phyloP scores from a whole-genome alignment of 1,284 basidiomycete species.

The Boletus sp. region DNA sequence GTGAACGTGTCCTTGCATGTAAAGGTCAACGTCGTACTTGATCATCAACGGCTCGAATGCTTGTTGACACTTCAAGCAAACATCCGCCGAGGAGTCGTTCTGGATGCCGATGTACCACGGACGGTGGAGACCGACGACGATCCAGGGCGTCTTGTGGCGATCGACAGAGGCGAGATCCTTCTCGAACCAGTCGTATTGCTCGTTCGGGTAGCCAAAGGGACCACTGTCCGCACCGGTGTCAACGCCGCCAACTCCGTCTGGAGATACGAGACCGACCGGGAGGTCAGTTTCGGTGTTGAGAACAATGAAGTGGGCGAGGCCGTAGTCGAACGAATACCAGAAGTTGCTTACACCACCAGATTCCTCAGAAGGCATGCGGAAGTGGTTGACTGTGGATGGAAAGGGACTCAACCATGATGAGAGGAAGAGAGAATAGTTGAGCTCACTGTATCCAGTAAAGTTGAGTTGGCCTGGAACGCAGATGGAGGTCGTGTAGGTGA shows the following conservation, averaged over 20 bases:
- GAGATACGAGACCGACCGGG: conserved; percentile 23
- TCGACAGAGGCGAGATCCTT: conserved; percentile 26
- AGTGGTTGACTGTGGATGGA: conserved; percentile 24
- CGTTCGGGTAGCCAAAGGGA: neutral
- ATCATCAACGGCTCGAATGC: conserved; percentile 31
- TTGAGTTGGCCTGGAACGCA: conserved; percentile 28
- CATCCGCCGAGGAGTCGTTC: conserved; percentile 8
- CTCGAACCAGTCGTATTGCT: conserved; percentile 30
- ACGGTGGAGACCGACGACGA: conserved; percentile 27
- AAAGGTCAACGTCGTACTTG: conserved; percentile 31
- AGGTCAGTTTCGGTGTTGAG: conserved; percentile 27
- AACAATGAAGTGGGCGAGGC: conserved; percentile 27
- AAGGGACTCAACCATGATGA: neutral
- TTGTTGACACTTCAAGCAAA: conserved; percentile 25
- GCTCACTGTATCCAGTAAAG: conserved; percentile 30
- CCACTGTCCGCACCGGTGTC: neutral
- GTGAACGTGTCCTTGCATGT: conserved; percentile 31
- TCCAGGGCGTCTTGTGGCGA: conserved; percentile 25
- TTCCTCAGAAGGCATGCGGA: conserved; percentile 28
- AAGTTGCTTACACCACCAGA: conserved; percentile 29
- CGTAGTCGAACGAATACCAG: conserved; percentile 33
- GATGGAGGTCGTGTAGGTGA: conserved; percentile 27
- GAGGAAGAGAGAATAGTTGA: neutral
- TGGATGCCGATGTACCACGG: conserved; percentile 25
- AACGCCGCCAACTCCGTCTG: neutral